Base-by-base conservation (phyloP, 495 filamentous ascomycete genomes). In the Aspergillus sclerotioniger region DNA sequence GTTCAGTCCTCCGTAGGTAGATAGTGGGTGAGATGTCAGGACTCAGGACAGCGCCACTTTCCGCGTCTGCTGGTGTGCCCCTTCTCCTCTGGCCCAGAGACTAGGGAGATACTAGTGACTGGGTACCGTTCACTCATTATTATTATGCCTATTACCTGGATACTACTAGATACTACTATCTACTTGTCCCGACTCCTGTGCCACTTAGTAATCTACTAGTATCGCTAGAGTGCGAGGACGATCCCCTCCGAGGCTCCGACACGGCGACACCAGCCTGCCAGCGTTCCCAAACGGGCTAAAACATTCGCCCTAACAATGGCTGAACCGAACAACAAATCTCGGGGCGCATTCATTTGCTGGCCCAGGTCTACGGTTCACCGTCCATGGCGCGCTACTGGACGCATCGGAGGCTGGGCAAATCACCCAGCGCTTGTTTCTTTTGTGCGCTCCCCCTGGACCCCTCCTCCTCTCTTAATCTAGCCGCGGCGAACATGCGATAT, bases 321-420 rank as follows among this genome's bases (percentile, higher is more conserved):
- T 19, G 15, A 51, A 10, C 10, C 8, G 16, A 35, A 52, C 19
- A 53, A 33, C n/a, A n/a, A 37, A 45, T 32, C 21, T 43, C 54
- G 33, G 43, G 16, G 21, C 46, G 31, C 51, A 20, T 51, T 12
- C 35, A 3, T 49, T 16, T 53, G 41, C 54, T 53, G 56, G 45
- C 50, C 50, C 57, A 57, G 46, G 53, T 54, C 33, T 52, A 48
- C 47, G 57, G 61, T 59, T 60, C 54, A 59, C 54, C 51, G 57
- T 56, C 50, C 51, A 53, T 51, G 43, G 50, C 49, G 56, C 33
- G 5, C 2, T 41, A 41, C 51, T 46, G 16, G 21, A 49, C 43
- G 21, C 43, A 54, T 48, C 39, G 41, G 32, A 41, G 54, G 46
- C 54, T 60, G 54, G 17, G 25, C 54, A 53, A 49, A 51, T 48